Base-by-base conservation (phyloP, 305 asterid genomes). In the Withania somnifera region DNA sequence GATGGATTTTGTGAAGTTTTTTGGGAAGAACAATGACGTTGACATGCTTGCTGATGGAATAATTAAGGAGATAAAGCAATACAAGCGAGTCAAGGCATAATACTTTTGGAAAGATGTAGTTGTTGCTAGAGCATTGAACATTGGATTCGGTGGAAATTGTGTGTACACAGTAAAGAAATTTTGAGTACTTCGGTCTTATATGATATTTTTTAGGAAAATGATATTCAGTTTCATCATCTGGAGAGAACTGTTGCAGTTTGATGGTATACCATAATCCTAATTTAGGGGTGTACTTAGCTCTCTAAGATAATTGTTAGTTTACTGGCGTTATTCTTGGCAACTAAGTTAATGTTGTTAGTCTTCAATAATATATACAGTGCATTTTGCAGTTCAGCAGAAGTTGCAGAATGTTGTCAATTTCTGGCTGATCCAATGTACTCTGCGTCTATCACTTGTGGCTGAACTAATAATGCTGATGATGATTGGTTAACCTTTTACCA, bases 1-100 rank as follows among this genome's bases (percentile, higher is more conserved):
- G 14, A 95, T 94, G 98, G 91, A 94, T 64, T 95, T 91, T 68
- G 94, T 90, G 75, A 94, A 95, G 84, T 95, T 90, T 86, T 94
- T 92, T 11, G 98, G 97, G 82, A 93, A 91, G 94, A 95, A 93
- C 71, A 82, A 80, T 7, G 94, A 94, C 32, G 91, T 84, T 64
- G 83, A 83, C 53, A 68, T 92, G 32, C 98, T 95, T 78, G 84
- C 97, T 2, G 93, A 94, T 82, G 98, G 95, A 36, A 88, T 95
- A 40, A 90, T 93, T 85, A 88, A 88, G 76, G 98, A 94, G 93
- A 88, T 94, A 81, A 91, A 89, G 93, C 95, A 92, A 88, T 85
- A 88, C 87, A 88, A 88, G 86, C 84, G 83, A 67, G 90, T 86
- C 13, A 82, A 87, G 84, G 90, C 89, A 73, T 88, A 85, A 78